Conservation (phyloP, 2,329 filamentous ascomycete species). For the Cladosporium sp. region DNA sequence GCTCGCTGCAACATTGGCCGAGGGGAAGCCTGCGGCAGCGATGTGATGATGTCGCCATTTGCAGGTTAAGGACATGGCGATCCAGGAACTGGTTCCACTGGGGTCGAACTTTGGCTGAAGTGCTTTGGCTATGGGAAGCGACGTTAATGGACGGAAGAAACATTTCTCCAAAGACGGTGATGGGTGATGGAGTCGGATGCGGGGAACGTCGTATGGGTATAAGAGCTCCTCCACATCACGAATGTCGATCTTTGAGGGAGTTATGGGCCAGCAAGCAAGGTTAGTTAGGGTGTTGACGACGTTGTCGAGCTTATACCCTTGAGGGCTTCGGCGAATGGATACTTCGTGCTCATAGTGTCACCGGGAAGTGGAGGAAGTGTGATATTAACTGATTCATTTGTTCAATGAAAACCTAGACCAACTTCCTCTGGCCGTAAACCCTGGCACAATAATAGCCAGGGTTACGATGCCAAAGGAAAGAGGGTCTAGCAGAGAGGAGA, state of each 20-base stretch:
- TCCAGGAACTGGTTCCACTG: no score
- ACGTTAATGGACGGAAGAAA: background rate
- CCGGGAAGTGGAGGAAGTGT: background rate
- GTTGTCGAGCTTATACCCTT: no score
- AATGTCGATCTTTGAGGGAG: background rate
- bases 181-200: background rate
- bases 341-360: no score
- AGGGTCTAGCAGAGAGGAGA: slow-evolving; percentile 21
- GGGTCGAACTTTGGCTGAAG: no score
- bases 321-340: no score
- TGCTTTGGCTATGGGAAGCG: no score
- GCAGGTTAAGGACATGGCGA: no score
- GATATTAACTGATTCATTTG: slow-evolving; percentile 16
- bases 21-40: background rate
- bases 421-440: background rate
- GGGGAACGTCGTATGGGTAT: background rate
- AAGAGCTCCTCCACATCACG: background rate
- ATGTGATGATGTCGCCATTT: background rate
- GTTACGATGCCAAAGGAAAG: background rate
- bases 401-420: slow-evolving; percentile 16
- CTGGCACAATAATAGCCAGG: no score
- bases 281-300: no score
- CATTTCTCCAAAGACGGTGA: background rate
- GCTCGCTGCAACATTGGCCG: background rate
- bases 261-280: no score